A percentile compares a stretch with the other conserved stretches of the same genome.
phyloP scores from a whole-genome alignment of 2,329 filamentous ascomycete genomes.

The Dactylellina drechsleri region DNA sequence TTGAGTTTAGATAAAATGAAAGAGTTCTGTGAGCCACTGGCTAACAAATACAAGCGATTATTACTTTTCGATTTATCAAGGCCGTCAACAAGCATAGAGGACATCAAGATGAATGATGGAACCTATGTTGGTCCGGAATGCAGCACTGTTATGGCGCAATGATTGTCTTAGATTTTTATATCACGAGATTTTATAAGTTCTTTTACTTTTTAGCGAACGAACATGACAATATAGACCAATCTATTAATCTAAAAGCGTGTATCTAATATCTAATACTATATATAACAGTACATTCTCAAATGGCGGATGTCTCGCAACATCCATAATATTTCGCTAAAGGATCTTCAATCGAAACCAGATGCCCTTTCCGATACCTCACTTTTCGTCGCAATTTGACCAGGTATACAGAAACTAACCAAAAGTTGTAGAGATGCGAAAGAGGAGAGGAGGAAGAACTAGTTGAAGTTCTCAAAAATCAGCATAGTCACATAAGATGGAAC shows the following conservation, averaged over 20 bases:
- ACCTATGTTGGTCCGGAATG: slow-evolving; percentile 19
- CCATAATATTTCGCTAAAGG: too few species aligned
- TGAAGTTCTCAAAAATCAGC: neutral
- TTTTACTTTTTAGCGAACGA: too few species aligned
- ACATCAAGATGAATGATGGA: slow-evolving; percentile 33
- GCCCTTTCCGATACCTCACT: neutral
- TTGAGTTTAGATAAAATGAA: slow-evolving; percentile 39
- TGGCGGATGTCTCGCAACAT: too few species aligned
- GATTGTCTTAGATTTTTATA: neutral
- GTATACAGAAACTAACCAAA: slow-evolving; percentile 11
- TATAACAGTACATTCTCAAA: too few species aligned
- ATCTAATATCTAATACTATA: too few species aligned
- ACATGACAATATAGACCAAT: too few species aligned
- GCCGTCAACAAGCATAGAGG: slow-evolving; percentile 9
- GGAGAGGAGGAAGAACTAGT: slow-evolving; percentile 26
- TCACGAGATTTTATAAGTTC: neutral
- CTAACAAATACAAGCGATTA: slow-evolving; percentile 20
- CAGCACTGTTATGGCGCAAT: neutral
- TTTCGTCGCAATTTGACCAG: slow-evolving; percentile 25
- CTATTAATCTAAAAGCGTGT: too few species aligned
- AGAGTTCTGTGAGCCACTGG: slow-evolving; percentile 19
- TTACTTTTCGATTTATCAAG: slow-evolving; percentile 31
- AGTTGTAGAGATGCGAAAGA: slow-evolving; percentile 20
- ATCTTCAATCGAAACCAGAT: too few species aligned
- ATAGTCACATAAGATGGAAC: too few species aligned